These are phyloP conservation scores for Fonsecaea pedrosoi DNA, from an alignment of 2,329 filamentous ascomycete genomes.

Conservation along the genomic window DNA sequence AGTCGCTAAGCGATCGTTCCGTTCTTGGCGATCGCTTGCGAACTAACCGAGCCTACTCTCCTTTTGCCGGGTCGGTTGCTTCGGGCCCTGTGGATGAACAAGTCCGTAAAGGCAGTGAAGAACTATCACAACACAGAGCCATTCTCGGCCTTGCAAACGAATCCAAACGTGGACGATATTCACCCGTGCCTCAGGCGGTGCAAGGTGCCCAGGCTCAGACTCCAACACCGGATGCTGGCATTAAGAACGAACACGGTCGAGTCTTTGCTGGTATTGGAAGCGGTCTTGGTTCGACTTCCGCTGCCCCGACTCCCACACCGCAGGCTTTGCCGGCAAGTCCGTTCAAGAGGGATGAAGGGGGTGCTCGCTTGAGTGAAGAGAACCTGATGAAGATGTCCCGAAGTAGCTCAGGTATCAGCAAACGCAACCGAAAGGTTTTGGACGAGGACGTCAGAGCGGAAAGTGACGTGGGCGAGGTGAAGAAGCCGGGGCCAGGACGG, in stretches of 20 bases:
- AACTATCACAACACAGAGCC: conserved; percentile 67
- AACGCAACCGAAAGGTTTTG: conserved; percentile 71
- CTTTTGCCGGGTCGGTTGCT: conserved; percentile 45
- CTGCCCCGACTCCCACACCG: conserved; percentile 48
- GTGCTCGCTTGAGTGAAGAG: conserved; percentile 52
- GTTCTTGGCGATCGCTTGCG: conserved; percentile 36
- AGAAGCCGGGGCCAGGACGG: conserved; percentile 28
- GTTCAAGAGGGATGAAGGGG: conserved; percentile 57
- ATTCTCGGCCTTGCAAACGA: conserved; percentile 76
- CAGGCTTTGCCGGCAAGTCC: conserved; percentile 52
- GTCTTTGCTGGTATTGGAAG: conserved; percentile 94
- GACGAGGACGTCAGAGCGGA: conserved; percentile 74
- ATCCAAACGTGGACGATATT: conserved; percentile 81
- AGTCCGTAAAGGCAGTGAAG: conserved; percentile 58
- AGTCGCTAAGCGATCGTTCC: conserved; percentile 40
- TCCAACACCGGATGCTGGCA: conserved; percentile 81
- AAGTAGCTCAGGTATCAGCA: conserved; percentile 58
- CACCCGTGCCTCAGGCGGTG: conserved; percentile 89
- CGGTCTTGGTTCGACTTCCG: conserved; percentile 64
- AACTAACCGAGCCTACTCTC: conserved; percentile 47
- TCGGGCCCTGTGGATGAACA: conserved; percentile 47
- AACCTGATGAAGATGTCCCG: conserved; percentile 50
- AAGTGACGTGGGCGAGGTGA: conserved; percentile 63
- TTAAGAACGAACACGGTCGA: conserved; percentile 92
- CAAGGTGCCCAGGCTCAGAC: conserved; percentile 87